Evolutionary conservation across 441 rosid species (phyloP).

Genomic region (Manihot esculenta): DNA sequence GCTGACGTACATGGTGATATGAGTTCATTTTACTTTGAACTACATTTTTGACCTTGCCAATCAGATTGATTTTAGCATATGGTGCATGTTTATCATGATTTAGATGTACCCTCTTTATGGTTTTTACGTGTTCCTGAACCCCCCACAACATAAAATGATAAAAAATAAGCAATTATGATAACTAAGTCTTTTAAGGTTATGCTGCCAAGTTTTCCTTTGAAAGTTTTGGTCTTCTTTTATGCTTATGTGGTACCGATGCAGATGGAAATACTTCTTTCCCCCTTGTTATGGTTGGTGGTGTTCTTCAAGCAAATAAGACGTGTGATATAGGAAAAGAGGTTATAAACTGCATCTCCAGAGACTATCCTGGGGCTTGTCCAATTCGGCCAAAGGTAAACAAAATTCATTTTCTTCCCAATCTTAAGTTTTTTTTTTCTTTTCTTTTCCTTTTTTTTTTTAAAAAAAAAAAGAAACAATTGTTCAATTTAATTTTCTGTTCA

Average conservation of each 20-base stretch:
- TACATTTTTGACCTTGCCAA: neutral
- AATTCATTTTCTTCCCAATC: neutral
- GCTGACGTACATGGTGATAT: neutral
- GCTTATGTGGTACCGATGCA: conserved; percentile 29
- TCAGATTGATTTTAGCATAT: neutral
- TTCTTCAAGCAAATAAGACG: conserved; percentile 62
- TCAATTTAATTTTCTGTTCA: neutral
- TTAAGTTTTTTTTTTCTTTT: no score
- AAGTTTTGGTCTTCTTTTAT: neutral
- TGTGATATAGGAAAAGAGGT: conserved; percentile 81
- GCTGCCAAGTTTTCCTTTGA: neutral
- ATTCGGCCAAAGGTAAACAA: conserved; percentile 61
- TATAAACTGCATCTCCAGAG: conserved; percentile 47
- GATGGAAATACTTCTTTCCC: conserved; percentile 62
- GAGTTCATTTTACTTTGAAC: neutral
- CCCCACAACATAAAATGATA: neutral
- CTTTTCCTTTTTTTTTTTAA: neutral
- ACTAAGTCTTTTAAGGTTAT: neutral
- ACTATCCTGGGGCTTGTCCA: conserved; percentile 52
- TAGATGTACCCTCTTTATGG: neutral
- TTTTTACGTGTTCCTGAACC: neutral
- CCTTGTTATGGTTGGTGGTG: conserved; percentile 83
- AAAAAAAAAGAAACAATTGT: neutral
- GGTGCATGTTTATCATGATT: neutral
- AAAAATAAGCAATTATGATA: neutral